Conservation (phyloP, 2,329 filamentous ascomycete species). For the Penicillium sclerotiorum region DNA sequence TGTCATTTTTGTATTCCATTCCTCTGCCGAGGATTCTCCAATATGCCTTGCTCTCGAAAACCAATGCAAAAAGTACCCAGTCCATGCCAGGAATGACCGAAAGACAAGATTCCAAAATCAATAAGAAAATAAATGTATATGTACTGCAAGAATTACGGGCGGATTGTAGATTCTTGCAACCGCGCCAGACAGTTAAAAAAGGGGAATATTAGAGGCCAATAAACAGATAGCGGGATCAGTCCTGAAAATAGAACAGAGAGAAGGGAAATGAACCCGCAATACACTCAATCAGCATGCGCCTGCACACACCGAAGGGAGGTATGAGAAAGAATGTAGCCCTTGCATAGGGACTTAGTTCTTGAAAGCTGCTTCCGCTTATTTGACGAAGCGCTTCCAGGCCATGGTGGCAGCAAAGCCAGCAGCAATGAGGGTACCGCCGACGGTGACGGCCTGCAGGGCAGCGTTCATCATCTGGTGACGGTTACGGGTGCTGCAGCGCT, state of each 20-base stretch:
- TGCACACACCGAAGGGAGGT: constrained; percentile 17
- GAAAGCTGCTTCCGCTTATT: constrained; percentile 22
- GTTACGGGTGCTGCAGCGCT: constrained; percentile 56
- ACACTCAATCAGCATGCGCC: constrained; percentile 4
- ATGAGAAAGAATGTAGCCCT: constrained; percentile 13
- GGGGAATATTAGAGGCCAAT: constrained; percentile 16
- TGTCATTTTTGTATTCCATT: constrained; percentile 5
- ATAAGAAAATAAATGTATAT: constrained; percentile 1
- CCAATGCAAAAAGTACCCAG: constrained; percentile 1
- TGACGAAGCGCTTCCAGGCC: constrained; percentile 44
- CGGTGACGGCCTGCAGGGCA: constrained; percentile 53
- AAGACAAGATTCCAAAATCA: background rate
- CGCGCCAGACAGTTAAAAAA: constrained; percentile 5
- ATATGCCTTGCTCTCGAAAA: background rate
- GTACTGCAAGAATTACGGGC: constrained; percentile 10
- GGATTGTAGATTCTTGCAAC: constrained; percentile 1
- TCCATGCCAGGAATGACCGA: constrained; percentile 6
- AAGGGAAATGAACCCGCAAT: background rate
- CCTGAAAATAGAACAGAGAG: background rate
- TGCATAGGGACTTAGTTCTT: constrained; percentile 2
- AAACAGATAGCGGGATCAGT: constrained; percentile 11
- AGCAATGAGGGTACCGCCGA: constrained; percentile 53
- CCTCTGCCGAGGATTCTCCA: constrained; percentile 2
- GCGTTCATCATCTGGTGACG: constrained; percentile 60
- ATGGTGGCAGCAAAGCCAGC: constrained; percentile 45